phyloP scores from a whole-genome alignment of 768 basidiomycete genomes.

The Harrya chromipes region DNA sequence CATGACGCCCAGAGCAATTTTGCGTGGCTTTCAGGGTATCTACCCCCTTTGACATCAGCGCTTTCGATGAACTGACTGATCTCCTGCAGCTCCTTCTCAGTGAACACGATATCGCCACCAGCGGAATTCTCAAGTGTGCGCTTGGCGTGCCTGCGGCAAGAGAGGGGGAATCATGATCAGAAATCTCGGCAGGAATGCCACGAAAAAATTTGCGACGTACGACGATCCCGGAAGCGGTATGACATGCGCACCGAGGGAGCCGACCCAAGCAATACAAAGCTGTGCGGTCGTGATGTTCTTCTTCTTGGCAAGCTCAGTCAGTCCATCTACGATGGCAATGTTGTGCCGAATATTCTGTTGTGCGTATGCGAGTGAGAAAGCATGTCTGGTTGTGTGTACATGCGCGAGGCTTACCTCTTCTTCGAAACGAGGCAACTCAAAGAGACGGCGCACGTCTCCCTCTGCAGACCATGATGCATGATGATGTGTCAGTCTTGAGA shows the following conservation, averaged over 20 bases:
- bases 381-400: too few relatives aligned
- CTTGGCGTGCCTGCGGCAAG: slow-evolving; percentile 24
- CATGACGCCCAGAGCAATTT: slow-evolving; percentile 36
- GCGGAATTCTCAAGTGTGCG: slow-evolving; percentile 46
- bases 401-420: too few relatives aligned
- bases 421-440: slow-evolving; percentile 42
- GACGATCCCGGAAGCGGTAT: slow-evolving; percentile 52
- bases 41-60: slow-evolving; percentile 39
- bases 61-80: slow-evolving; percentile 38
- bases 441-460: slow-evolving; percentile 40
- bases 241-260: slow-evolving; percentile 37
- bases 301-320: slow-evolving; percentile 39
- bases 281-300: slow-evolving; percentile 44
- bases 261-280: slow-evolving; percentile 45
- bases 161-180: slow-evolving; percentile 24
- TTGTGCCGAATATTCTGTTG: slow-evolving; percentile 43
- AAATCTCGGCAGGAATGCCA: background rate
- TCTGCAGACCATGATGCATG: slow-evolving; percentile 25
- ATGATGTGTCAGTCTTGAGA: too few relatives aligned
- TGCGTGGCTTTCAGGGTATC: slow-evolving; percentile 31
- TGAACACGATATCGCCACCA: slow-evolving; percentile 42
- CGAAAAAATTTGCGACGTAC: slow-evolving; percentile 20
- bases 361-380: too few relatives aligned
- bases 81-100: slow-evolving; percentile 36
- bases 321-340: slow-evolving; percentile 40